Evolutionary conservation across 2,329 filamentous ascomycete species (phyloP).

Genomic region (Amauroascus verrucosus): DNA sequence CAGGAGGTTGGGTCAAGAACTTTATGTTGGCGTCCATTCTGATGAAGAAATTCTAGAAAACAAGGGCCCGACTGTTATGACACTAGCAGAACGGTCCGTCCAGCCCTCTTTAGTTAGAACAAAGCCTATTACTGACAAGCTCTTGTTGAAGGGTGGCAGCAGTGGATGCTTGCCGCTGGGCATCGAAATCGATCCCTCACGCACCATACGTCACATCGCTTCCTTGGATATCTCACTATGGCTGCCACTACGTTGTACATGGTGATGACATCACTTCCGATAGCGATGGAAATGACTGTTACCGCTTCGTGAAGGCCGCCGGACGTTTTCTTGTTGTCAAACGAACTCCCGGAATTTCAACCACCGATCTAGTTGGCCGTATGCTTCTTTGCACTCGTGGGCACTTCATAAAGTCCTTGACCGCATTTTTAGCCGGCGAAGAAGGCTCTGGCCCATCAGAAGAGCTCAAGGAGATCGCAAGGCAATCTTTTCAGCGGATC

Average conservation of each 20-base stretch:
- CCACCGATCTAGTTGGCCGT: constrained; percentile 92
- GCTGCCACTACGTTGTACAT: constrained; percentile 91
- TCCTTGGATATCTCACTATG: constrained; percentile 89
- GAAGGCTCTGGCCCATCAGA: constrained; percentile 61
- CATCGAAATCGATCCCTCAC: constrained; percentile 68
- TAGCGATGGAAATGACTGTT: constrained; percentile 87
- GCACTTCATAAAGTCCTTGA: constrained; percentile 80
- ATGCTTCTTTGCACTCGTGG: constrained; percentile 94
- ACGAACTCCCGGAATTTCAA: constrained; percentile 90
- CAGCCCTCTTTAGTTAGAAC: neutral
- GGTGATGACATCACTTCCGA: constrained; percentile 97
- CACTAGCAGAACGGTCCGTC: constrained; percentile 64
- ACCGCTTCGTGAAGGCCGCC: constrained; percentile 91
- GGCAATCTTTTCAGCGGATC: constrained; percentile 66
- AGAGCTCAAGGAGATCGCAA: constrained; percentile 54
- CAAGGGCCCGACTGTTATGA: constrained; percentile 98
- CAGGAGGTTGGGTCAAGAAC: constrained; percentile 75
- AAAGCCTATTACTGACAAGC: constrained; percentile 13
- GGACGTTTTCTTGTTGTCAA: constrained; percentile 94
- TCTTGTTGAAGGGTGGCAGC: constrained; percentile 57
- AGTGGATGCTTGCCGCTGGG: constrained; percentile 91
- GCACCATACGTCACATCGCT: constrained; percentile 93
- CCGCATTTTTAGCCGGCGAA: constrained; percentile 55
- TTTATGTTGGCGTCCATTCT: constrained; percentile 87
- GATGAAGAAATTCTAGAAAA: constrained; percentile 93